phyloP scores from a whole-genome alignment of 768 basidiomycete genomes.

The Mycena epipterygia region DNA sequence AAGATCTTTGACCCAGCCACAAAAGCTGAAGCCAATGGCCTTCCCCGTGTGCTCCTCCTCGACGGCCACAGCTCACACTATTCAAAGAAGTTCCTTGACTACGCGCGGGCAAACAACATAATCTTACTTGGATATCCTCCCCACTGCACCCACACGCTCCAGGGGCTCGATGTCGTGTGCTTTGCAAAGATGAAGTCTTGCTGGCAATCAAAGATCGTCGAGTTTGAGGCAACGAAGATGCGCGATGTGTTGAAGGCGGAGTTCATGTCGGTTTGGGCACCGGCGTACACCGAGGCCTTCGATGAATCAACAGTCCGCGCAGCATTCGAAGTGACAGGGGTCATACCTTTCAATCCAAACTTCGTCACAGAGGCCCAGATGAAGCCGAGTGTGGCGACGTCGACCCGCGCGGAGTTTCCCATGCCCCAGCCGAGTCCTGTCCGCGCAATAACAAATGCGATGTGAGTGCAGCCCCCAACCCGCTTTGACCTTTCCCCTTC shows the following conservation, averaged over 20 bases:
- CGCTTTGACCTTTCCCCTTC: conserved; percentile 13
- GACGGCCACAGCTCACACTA: conserved; percentile 51
- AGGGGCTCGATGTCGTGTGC: conserved; percentile 49
- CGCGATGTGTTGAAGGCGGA: conserved; percentile 42
- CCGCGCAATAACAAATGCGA: conserved; percentile 10
- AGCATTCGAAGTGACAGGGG: conserved; percentile 47
- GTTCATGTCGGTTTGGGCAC: conserved; percentile 44
- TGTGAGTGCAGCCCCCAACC: conserved; percentile 3
- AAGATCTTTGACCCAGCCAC: conserved; percentile 47
- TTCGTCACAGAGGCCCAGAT: conserved; percentile 44
- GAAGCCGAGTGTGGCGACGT: conserved; percentile 44
- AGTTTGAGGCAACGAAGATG: conserved; percentile 28
- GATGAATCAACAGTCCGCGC: conserved; percentile 40
- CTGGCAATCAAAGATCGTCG: conserved; percentile 33
- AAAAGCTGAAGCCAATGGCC: conserved; percentile 39
- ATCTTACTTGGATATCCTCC: conserved; percentile 48
- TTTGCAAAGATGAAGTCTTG: conserved; percentile 35
- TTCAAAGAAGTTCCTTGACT: conserved; percentile 39
- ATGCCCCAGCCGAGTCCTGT: conserved; percentile 43
- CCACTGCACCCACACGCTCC: conserved; percentile 44
- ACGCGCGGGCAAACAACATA: conserved; percentile 42
- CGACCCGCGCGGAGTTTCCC: conserved; percentile 41
- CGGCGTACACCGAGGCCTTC: conserved; percentile 45
- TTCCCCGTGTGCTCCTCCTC: conserved; percentile 40
- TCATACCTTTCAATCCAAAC: conserved; percentile 45